phyloP scores from a whole-genome alignment of 495 filamentous ascomycete species.

The Margaritispora aquatica region DNA sequence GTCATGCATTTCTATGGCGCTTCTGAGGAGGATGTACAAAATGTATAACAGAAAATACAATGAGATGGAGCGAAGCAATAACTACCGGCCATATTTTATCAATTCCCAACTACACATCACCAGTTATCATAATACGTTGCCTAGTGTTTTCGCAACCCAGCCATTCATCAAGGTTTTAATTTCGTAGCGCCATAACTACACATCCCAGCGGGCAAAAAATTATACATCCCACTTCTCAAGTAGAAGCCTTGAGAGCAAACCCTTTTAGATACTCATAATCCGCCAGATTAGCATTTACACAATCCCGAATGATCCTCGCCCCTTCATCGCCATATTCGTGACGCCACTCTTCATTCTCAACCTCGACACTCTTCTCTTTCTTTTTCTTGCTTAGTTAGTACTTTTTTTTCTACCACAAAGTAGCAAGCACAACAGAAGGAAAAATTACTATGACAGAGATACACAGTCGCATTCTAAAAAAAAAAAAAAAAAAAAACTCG shows the following conservation, averaged over 20 bases:
- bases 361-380: conserved; percentile 53
- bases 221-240: neutral
- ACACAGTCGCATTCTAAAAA: no score
- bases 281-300: conserved; percentile 70
- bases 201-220: no score
- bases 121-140: no score
- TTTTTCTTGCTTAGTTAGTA: conserved; percentile 44
- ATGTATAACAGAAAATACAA: neutral
- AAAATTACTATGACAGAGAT: no score
- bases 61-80: neutral
- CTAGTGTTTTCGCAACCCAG: no score
- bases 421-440: no score
- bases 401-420: no score
- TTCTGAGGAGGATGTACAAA: conserved; percentile 7
- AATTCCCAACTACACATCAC: no score
- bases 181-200: no score
- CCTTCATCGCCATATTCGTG: conserved; percentile 76
- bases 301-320: conserved; percentile 66
- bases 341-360: conserved; percentile 72
- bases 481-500: no score
- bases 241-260: conserved; percentile 60
- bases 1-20: neutral
- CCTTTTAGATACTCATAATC: conserved; percentile 90
- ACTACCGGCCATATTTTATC: neutral
- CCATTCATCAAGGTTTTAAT: no score